These are phyloP conservation scores for Agastache rugosa DNA, from an alignment of 257 asterid genomes.

Conservation along the genomic window DNA sequence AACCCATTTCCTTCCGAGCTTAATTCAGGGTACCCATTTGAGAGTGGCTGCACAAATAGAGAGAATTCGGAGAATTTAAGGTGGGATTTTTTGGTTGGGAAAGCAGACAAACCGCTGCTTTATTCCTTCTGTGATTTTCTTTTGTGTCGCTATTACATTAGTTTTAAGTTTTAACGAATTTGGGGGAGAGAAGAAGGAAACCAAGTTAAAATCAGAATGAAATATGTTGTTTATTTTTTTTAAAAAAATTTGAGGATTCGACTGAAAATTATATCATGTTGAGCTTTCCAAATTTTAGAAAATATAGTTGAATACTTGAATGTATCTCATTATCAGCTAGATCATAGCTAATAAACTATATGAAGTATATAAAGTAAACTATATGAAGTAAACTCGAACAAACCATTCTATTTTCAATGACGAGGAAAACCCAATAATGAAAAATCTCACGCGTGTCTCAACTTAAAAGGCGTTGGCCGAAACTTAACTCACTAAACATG, in stretches of 20 bases:
- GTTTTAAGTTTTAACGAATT: not conserved
- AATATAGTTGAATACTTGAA: no score
- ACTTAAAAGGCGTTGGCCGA: no score
- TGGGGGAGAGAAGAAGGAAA: not conserved
- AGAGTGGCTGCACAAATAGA: conserved; percentile 25
- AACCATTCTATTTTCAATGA: no score
- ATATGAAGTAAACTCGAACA: not conserved
- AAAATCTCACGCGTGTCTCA: no score
- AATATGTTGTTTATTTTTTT: no score
- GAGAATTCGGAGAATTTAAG: conserved; percentile 44
- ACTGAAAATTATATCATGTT: no score
- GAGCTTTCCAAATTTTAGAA: no score
- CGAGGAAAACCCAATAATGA: no score
- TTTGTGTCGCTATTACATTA: not conserved
- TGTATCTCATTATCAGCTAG: not conserved
- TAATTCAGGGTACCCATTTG: conserved; percentile 28
- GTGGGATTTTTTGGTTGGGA: conserved; percentile 20
- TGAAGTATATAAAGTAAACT: no score
- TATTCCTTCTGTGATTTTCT: conserved; percentile 30
- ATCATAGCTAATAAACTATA: not conserved
- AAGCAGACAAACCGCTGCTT: conserved; percentile 40
- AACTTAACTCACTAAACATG: no score
- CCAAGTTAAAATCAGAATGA: not conserved
- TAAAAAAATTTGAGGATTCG: no score
- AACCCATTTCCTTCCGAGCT: conserved; percentile 34